Percentiles rank a stretch among this genome's conserved stretches.
These are phyloP conservation scores for Staphylotrichum longicolle DNA, from an alignment of 495 filamentous ascomycete species.

Conservation along the genomic window DNA sequence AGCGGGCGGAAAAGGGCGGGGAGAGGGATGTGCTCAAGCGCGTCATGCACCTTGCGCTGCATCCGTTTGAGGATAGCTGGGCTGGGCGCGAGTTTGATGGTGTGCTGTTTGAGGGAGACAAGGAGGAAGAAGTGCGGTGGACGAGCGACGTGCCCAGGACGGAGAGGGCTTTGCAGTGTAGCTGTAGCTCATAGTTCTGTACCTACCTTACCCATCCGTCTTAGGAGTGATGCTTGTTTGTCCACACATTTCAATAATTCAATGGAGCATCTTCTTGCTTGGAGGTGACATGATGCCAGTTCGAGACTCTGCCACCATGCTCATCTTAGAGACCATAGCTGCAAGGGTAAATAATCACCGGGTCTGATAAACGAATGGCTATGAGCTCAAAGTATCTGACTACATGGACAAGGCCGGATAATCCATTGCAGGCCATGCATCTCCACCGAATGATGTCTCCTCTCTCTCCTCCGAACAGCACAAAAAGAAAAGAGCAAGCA, in stretches of 20 bases:
- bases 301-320: no score
- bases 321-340: no score
- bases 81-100: conserved; percentile 40
- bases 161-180: conserved; percentile 83
- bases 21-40: conserved; percentile 73
- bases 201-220: no score
- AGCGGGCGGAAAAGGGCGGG: conserved; percentile 76
- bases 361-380: conserved; percentile 33
- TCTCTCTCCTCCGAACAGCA: conserved; percentile 21
- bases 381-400: conserved; percentile 35
- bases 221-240: not conserved
- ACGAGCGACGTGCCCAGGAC: conserved; percentile 81
- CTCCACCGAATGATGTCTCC: conserved; percentile 23
- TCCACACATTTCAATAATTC: no score
- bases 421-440: conserved; percentile 36
- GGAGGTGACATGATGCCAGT: no score
- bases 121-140: conserved; percentile 75
- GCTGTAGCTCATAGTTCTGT: conserved; percentile 57
- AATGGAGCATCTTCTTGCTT: no score
- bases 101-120: conserved; percentile 44
- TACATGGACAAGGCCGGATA: conserved; percentile 39
- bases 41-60: conserved; percentile 74
- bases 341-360: conserved; percentile 15
- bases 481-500: conserved; percentile 22
- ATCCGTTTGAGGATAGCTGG: conserved; percentile 85